Evolutionary conservation across 2,329 filamentous ascomycete genomes (phyloP).

Genomic region (Samsoniella hepiali): DNA sequence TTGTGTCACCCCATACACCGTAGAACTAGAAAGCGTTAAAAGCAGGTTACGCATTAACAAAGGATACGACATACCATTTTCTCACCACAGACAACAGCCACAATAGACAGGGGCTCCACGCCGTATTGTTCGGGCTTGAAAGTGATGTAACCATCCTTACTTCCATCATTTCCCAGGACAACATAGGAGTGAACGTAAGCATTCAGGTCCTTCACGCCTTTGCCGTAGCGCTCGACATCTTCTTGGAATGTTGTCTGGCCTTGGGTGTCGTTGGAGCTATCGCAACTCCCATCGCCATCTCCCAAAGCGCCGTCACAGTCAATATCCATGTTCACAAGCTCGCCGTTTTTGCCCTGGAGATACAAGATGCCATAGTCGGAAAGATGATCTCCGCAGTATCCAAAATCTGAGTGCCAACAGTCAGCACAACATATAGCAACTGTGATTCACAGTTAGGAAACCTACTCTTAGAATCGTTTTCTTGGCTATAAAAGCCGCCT

Average conservation of each 20-base stretch:
- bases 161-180: constrained; percentile 50
- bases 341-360: constrained; percentile 39
- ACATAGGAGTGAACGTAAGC: constrained; percentile 51
- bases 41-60: not conserved
- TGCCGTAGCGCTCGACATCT: constrained; percentile 33
- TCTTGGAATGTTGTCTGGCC: constrained; percentile 43
- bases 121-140: constrained; percentile 42
- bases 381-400: constrained; percentile 43
- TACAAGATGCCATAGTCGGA: constrained; percentile 40
- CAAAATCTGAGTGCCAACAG: not conserved
- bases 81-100: constrained; percentile 52
- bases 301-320: constrained; percentile 54
- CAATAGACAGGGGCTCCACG: constrained; percentile 48
- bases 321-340: constrained; percentile 54
- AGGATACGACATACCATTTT: constrained; percentile 36
- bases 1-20: constrained; percentile 54
- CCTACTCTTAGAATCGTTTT: constrained; percentile 28
- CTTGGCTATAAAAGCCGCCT: constrained; percentile 32
- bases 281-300: constrained; percentile 43
- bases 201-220: constrained; percentile 44
- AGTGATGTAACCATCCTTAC: constrained; percentile 28
- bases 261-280: constrained; percentile 39
- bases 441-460: not conserved
- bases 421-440: not conserved
- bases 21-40: constrained; percentile 36